Percentiles rank a stretch among this genome's conserved stretches.
Evolutionary conservation across 2,329 filamentous ascomycete genomes (phyloP).

Genomic region (Fusarium sambucinum): DNA sequence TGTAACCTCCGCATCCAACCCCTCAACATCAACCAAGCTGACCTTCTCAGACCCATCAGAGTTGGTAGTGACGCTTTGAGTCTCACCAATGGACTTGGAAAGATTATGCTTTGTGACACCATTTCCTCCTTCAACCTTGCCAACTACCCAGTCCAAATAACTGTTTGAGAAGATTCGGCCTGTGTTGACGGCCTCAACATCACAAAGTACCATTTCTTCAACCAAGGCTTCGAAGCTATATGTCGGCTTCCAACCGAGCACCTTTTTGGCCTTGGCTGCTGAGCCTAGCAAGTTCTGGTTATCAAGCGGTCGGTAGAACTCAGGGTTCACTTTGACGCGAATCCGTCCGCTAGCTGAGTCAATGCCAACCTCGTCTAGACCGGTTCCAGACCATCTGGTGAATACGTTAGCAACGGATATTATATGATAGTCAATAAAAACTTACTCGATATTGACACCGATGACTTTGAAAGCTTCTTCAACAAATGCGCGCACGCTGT

Average conservation of each 20-base stretch:
- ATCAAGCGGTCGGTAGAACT: conserved; percentile 2
- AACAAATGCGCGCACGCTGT: neutral
- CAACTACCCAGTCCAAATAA: neutral
- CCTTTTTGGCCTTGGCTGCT: neutral
- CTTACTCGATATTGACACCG: conserved; percentile 1
- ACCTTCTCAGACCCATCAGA: conserved; percentile 5
- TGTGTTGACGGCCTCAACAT: neutral
- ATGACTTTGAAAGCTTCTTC: conserved; percentile 5
- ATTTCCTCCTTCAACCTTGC: neutral
- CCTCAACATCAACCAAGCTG: neutral
- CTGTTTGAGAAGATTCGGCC: conserved; percentile 6
- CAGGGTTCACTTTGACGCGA: conserved; percentile 1
- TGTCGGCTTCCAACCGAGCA: neutral
- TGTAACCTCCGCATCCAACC: neutral
- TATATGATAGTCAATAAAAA: neutral
- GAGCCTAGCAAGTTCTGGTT: conserved; percentile 1
- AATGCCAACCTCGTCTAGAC: neutral
- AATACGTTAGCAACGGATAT: no score
- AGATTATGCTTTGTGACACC: neutral
- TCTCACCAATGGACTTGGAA: neutral
- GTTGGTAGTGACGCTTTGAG: neutral
- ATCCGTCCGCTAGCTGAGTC: neutral
- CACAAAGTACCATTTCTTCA: neutral
- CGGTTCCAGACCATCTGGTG: neutral
- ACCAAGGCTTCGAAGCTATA: conserved; percentile 3